Base-by-base conservation (phyloP, 148 eudicot species). In the Silene latifolia region DNA sequence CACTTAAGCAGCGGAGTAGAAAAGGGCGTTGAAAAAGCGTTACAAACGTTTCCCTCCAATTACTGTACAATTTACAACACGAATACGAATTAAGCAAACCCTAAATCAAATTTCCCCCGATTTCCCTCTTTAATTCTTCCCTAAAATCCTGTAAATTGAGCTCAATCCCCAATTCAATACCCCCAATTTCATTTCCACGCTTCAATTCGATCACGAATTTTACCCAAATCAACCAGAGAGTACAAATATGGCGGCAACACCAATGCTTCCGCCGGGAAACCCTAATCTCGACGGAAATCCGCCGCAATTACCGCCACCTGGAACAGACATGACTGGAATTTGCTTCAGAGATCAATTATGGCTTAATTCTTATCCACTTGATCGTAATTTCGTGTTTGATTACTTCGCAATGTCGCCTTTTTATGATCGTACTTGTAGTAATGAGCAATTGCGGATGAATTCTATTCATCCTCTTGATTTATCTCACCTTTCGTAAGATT, bases 321-420 rank as follows among this genome's bases (percentile, higher is more conserved):
- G 95, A 7, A 93, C 98, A 4, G 97, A 93, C 73, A 93, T 93
- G 98, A 93, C 98, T 12, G 93, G 97, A 63, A 93, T 93, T 9
- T 89, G 98, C 79, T 93, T 93, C 78, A 83, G 97, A 77, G 98
- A 94, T 78, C 97, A 94, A 80, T 67, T 91, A 25, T 94, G 98
- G 97, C 86, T 94, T 17, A 91, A 90, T 71, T 80, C 91, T 7
- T 92, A 90, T 59, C 97, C 97, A 5, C 84, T 94, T 54, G 96
- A 94, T 72, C 85, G 98, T 10, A 92, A 90, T 76, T 83, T 84
- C 8, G 97, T 94, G 18, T 94, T 94, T 74, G 98, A 94, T 85
- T 94, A 92, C 82, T 94, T 94, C 73, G 96, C 97, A 0, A 69
- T 94, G 53, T 94, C 98, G 0, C 98, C 98, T 3, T 94, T 92